Percentiles rank a stretch among this genome's conserved stretches.
Conservation (phyloP, 306 rosid species). For the Elaeagnus macrophylla region DNA sequence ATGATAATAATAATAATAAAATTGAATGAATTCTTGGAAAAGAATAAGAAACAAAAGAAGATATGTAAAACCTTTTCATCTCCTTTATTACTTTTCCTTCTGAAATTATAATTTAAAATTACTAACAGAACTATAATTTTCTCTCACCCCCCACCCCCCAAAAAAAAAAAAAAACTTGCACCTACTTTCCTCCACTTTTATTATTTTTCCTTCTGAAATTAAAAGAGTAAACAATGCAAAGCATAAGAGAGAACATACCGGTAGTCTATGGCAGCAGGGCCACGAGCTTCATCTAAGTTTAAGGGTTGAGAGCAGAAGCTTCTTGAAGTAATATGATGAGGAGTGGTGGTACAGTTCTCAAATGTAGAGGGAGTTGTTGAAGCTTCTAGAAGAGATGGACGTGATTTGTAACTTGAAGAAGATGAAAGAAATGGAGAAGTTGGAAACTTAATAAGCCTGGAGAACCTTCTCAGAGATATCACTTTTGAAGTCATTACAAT, state of each 20-base stretch:
- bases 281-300: conserved; percentile 29
- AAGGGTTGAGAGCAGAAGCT: conserved; percentile 45
- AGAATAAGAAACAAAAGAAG: too few species aligned
- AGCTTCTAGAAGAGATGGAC: conserved; percentile 24
- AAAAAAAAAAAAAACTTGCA: too few species aligned
- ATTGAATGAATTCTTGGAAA: too few species aligned
- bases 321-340: conserved; percentile 23
- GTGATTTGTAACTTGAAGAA: conserved; percentile 13
- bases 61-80: too few species aligned
- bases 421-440: conserved; percentile 15
- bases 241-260: conserved; percentile 25
- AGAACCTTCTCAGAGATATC: conserved; percentile 24
- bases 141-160: too few species aligned
- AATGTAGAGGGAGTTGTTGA: conserved; percentile 5
- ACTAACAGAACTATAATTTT: too few species aligned
- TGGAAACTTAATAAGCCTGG: conserved; percentile 32
- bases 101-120: too few species aligned
- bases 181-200: neutral
- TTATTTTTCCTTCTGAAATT: neutral
- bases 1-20: too few species aligned
- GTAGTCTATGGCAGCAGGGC: conserved; percentile 66
- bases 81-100: too few species aligned
- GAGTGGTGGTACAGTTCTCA: conserved; percentile 5
- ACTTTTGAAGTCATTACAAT: conserved; percentile 39
- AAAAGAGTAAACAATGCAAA: neutral